Evolutionary conservation across 441 rosid species (phyloP), one percentile per base, ranked within the genome.

Genomic region (Mallotus japonicus): DNA sequence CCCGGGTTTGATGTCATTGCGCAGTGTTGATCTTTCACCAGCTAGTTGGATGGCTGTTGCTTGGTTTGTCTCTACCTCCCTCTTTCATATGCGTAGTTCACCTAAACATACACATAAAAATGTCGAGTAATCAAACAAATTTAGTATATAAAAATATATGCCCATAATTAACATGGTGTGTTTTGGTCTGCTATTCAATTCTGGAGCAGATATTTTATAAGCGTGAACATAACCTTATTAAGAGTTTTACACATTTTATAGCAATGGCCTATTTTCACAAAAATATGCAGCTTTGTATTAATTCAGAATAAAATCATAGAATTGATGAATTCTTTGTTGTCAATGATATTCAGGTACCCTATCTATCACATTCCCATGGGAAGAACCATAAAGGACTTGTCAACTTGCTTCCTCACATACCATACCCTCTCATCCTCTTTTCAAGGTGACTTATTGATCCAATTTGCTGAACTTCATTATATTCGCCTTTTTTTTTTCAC

Each of bases 31-130:
- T 85, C 99, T 95, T 87, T 95, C 99, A 0, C 99, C 99, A 1
- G 99, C 98, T n/a, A 93, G 97, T 76, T 95, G 99, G 99, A 95
- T 95, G 98, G 95, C 99, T 0, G 93, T 95, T 58, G 95, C 98
- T 6, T 95, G 99, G 99, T 95, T 17, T 64, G 61, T 59, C 72
- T 24, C 55, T 63, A 13, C 24, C 59, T 65, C 47, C 20, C 51
- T 19, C 71, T 28, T 24, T 24, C 28, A 24, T 24, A 24, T 24
- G 28, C 28, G 2, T 24, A 24, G 28, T 24, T 24, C 28, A 24
- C 28, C 28, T 24, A 24, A 24, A 24, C 63, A 34, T 47, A 14
- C 60, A 16, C 69, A 55, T 34, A 16, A 32, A 14, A 60, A 51
- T 19, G 62, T 42, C 32, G 56, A 72, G 46, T 62, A 61, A 62